Percentiles rank a stretch among this genome's conserved stretches.
phyloP scores from a whole-genome alignment of 1,139 yeast genomes.

The Pichia terricola region DNA sequence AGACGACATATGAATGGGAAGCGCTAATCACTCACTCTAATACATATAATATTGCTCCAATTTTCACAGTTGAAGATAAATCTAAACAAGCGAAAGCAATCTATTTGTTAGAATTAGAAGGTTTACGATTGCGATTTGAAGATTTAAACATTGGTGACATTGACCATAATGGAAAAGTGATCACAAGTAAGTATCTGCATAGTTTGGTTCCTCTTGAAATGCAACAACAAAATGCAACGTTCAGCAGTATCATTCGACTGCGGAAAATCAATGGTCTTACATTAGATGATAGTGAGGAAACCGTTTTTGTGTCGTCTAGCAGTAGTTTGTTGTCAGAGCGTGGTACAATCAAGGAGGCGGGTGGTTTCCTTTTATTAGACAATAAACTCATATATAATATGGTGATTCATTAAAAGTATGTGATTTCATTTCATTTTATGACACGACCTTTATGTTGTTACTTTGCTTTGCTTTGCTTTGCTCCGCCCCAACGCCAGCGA shows the following conservation, averaged over 20 bases:
- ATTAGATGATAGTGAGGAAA: not conserved
- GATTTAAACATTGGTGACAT: not conserved
- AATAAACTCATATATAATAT: too few species aligned
- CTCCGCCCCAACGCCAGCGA: too few species aligned
- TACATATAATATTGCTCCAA: conserved; percentile 6
- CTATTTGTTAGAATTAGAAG: not conserved
- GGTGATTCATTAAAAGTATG: too few species aligned
- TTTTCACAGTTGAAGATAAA: conserved; percentile 1
- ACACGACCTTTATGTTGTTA: too few species aligned
- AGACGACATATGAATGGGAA: conserved; percentile 16
- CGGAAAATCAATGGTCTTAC: not conserved
- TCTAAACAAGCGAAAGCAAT: conserved; percentile 7
- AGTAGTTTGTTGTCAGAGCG: too few species aligned
- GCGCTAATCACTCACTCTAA: conserved; percentile 14
- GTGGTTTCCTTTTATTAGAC: too few species aligned
- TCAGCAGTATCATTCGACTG: not conserved
- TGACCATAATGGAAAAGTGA: not conserved
- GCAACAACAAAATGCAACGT: too few species aligned
- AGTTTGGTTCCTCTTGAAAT: too few species aligned
- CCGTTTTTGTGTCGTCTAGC: not conserved
- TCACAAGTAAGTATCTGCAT: not conserved
- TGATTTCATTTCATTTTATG: too few species aligned
- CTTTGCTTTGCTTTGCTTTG: too few species aligned
- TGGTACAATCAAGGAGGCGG: too few species aligned
- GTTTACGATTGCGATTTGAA: not conserved